Evolutionary conservation across 192 early-diverging fungal species (phyloP), one percentile per base, ranked within the genome.

Genomic region (Rhizophagus clarus): DNA sequence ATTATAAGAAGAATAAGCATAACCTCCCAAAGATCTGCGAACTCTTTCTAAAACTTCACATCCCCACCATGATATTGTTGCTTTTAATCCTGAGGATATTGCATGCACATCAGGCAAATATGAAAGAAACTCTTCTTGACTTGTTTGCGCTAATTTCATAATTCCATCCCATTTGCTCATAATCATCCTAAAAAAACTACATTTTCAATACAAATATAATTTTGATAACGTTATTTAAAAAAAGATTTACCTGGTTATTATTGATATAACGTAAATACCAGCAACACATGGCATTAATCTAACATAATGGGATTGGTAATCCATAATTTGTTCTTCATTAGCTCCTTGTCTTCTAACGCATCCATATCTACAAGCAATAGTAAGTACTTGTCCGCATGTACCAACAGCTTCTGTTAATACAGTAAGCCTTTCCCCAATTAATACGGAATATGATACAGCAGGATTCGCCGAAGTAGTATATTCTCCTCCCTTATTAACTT

Each of bases 1-100:
- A 81, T 92, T 92, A 84, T 92, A 92, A 34, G 87, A 49, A 45
- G 89, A 91, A 81, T 91, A 92, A 8, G 91, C 91, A 69, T 92
- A 90, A 31, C 91, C 91, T 81, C 91, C 91, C 72, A 86, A 85
- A 69, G 86, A 82, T 76, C 90, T 82, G 77, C 90, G 84, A 69
- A 84, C 86, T 8, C 71, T 79, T 67, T 91, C 90, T 9, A 91
- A 75, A 11, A 88, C 78, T 26, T 89, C 88, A 28, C 84, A 83
- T 20, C 81, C 83, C 51, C 86, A 88, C 89, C 90, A 90, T 11
- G 88, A 83, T 9, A 86, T 31, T 4, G 87, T 73, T 20, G 81
- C 85, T 76, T 91, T 91, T 81, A 91, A 78, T 40, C 87, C 85
- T 4, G 90, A 86, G n/a, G 88, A 87, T 42, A 91, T 81, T 74